Conservation (phyloP, 805 yeast species). For the Kluyveromyces lactis region DNA sequence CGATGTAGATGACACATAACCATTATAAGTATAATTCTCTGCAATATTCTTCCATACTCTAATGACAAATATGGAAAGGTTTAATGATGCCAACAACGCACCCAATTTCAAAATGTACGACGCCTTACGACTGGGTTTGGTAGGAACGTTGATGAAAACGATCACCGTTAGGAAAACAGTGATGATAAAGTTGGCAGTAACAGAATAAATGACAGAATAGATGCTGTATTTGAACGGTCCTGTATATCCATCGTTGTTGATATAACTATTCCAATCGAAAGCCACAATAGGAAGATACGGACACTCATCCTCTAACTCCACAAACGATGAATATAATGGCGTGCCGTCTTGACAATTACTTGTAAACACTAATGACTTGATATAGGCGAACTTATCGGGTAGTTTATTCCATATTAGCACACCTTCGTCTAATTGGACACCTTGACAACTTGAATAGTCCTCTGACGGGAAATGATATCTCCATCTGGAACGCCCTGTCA, state of each 20-base stretch:
- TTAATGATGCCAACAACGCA: conserved; percentile 44
- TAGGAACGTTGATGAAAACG: conserved; percentile 56
- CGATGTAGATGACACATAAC: conserved; percentile 22
- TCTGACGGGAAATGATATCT: neutral
- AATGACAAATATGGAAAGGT: conserved; percentile 43
- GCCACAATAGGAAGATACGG: conserved; percentile 34
- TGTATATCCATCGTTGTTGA: conserved; percentile 24
- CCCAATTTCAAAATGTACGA: conserved; percentile 30
- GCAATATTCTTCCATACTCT: conserved; percentile 39
- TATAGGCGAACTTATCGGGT: conserved; percentile 9
- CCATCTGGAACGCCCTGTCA: conserved; percentile 2
- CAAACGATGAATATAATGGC: conserved; percentile 32
- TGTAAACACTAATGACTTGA: conserved; percentile 18
- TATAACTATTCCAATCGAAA: conserved; percentile 42
- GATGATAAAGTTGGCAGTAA: conserved; percentile 57
- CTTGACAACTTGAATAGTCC: conserved; percentile 27
- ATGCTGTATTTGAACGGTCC: conserved; percentile 48
- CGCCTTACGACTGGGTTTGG: conserved; percentile 44
- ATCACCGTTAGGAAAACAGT: conserved; percentile 55
- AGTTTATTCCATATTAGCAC: conserved; percentile 19
- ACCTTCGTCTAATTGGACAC: conserved; percentile 28
- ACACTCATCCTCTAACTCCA: conserved; percentile 25
- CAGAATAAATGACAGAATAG: conserved; percentile 52
- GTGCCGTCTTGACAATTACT: conserved; percentile 28
- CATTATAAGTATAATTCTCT: conserved; percentile 36